These are phyloP conservation scores for Imleria badia DNA, from an alignment of 768 basidiomycete genomes.

Conservation along the genomic window DNA sequence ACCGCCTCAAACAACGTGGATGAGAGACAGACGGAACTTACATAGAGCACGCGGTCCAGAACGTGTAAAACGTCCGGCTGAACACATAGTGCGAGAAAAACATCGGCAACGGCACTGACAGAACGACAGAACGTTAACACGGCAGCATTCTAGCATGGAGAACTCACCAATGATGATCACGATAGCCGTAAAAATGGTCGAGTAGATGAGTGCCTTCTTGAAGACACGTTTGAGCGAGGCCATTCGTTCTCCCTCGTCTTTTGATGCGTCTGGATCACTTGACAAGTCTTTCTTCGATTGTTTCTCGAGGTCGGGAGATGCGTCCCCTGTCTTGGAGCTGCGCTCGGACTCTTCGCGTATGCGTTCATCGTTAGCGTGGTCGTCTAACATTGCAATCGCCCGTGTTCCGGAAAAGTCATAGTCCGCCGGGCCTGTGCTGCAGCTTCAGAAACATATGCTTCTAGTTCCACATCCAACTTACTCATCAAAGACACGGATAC, in stretches of 20 bases:
- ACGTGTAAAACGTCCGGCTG: conserved; percentile 35
- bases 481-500: conserved; percentile 37
- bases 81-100: conserved; percentile 40
- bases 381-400: conserved; percentile 34
- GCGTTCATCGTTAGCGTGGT: neutral
- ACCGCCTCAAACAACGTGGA: neutral
- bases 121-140: conserved; percentile 3
- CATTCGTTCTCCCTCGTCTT: conserved; percentile 9
- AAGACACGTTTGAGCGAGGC: conserved; percentile 30
- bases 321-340: neutral
- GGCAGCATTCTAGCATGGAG: neutral
- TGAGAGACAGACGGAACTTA: conserved; percentile 14
- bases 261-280: neutral
- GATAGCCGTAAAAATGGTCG: conserved; percentile 31
- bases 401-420: conserved; percentile 41
- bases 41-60: conserved; percentile 42
- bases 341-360: neutral
- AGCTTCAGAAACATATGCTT: neutral
- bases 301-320: conserved; percentile 19
- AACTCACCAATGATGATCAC: conserved; percentile 35
- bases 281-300: neutral
- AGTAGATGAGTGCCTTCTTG: conserved; percentile 35
- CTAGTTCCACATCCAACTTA: conserved; percentile 13
- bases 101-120: conserved; percentile 38
- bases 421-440: conserved; percentile 31